Evolutionary conservation across 1,284 basidiomycete genomes (phyloP), one percentile per base, ranked within the genome.

Genomic region (Singerocomus inundabilis): DNA sequence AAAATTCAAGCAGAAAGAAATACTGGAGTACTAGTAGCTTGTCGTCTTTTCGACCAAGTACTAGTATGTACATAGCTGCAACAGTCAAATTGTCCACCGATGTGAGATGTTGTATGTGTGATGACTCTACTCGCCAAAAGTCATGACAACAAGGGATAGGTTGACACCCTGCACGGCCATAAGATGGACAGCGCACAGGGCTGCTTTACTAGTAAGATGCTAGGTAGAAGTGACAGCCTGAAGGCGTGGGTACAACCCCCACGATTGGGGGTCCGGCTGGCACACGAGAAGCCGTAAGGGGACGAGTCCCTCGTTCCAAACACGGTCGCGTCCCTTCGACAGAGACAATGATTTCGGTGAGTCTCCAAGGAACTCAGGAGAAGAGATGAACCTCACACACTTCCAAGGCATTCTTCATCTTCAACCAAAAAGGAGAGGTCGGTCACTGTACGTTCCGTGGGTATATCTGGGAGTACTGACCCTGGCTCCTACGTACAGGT

Each of bases 381-480:
- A 15, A 35, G 21, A 34, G 24, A 44, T 30, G 18, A 43, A 33
- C 41, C 53, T 64, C 30, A 66, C 48, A n/a, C 25, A 4, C 30
- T 35, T 38, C 13, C 52, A 43, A 94, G 91, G 94, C 92, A 46
- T 95, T 98, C 82, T 98, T 98, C 73, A 91, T 97, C 56, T 97
- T 97, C 79, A 98, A 96, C 66, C 91, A 93, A 72, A 97, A 97
- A 72, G 95, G 94, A 67, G 95, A 98, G 82, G 92, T 93, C 2
- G 4, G 63, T 56, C 37, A n/a, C 18, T 21, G n/a, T 13, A 3
- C 28, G 8, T 32, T 36, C 7, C 15, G 25, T 5, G 5, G 26
- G 31, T 24, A 18, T 9, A 5, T 29, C 12, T 15, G 13, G 4
- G 18, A 28, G n/a, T 18, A 26, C 41, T 61, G 48, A 63, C 49